Percentiles rank a stretch among this genome's conserved stretches.
phyloP scores from a whole-genome alignment of 1,284 basidiomycete genomes.

The Trichosporon inkin region DNA sequence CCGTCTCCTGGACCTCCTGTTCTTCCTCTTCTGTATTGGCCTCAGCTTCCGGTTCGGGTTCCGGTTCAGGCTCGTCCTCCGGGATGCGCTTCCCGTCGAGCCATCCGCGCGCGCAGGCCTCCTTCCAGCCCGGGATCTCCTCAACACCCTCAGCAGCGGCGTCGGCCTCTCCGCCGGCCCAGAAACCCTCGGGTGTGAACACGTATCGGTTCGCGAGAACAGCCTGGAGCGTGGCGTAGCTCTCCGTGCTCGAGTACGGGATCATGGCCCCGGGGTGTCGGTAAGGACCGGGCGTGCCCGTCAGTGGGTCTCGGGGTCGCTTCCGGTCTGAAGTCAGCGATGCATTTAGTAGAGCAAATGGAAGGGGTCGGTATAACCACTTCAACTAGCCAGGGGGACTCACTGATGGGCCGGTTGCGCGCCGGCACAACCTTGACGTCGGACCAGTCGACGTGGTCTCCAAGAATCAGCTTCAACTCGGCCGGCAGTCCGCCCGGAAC shows the following conservation, averaged over 20 bases:
- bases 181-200: slow-evolving; percentile 35
- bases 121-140: slow-evolving; percentile 36
- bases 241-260: slow-evolving; percentile 49
- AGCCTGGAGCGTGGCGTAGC: slow-evolving; percentile 47
- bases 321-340: slow-evolving; percentile 33
- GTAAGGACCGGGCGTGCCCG: slow-evolving; percentile 53
- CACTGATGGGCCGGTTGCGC: slow-evolving; percentile 49
- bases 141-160: slow-evolving; percentile 34
- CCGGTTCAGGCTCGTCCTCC: slow-evolving; percentile 15
- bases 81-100: slow-evolving; percentile 26
- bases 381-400: no score
- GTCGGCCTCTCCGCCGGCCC: slow-evolving; percentile 43
- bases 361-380: no score
- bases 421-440: slow-evolving; percentile 45
- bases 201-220: slow-evolving; percentile 34
- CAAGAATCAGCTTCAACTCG: slow-evolving; percentile 51
- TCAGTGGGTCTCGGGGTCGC: slow-evolving; percentile 51
- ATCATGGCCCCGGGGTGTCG: slow-evolving; percentile 52
- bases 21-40: slow-evolving; percentile 19
- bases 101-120: slow-evolving; percentile 38
- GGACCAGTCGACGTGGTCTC: slow-evolving; percentile 53
- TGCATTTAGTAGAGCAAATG: no score
- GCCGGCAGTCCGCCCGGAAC: slow-evolving; percentile 47
- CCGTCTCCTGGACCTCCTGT: background rate
- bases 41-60: slow-evolving; percentile 15